Conservation (phyloP, 2,329 filamentous ascomycete genomes). For the Claviceps pazoutovae region DNA sequence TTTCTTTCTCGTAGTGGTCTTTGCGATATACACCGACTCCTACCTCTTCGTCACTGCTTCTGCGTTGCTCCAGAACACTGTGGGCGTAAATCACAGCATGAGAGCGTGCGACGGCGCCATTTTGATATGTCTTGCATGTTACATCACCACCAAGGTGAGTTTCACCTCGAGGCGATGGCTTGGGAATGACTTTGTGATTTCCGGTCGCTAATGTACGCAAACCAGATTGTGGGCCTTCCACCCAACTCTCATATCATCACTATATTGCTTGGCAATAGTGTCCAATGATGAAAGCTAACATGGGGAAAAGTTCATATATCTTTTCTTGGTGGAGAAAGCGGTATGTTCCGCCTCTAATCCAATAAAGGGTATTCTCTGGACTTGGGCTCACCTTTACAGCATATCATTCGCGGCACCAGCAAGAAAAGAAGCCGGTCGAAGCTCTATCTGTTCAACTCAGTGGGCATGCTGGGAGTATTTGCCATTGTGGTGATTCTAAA, state of each 20-base stretch:
- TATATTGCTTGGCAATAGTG: too few relatives aligned
- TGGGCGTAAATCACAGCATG: slow-evolving; percentile 38
- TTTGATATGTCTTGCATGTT: slow-evolving; percentile 45
- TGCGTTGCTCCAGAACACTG: slow-evolving; percentile 40
- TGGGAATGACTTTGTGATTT: background rate
- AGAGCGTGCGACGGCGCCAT: slow-evolving; percentile 43
- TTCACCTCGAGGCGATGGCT: background rate
- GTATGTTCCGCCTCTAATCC: slow-evolving; percentile 19
- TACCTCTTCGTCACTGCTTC: slow-evolving; percentile 45
- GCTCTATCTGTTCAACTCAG: slow-evolving; percentile 47
- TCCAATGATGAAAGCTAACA: background rate
- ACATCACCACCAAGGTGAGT: slow-evolving; percentile 47
- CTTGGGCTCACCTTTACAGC: slow-evolving; percentile 20
- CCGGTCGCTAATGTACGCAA: background rate
- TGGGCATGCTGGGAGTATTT: slow-evolving; percentile 38
- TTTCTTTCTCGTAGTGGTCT: slow-evolving; percentile 31
- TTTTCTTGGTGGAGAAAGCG: slow-evolving; percentile 51
- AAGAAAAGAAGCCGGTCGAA: slow-evolving; percentile 39
- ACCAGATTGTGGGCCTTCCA: slow-evolving; percentile 17
- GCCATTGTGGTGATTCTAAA: slow-evolving; percentile 38
- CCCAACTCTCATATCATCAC: background rate
- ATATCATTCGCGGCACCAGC: slow-evolving; percentile 41
- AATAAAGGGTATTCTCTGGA: background rate
- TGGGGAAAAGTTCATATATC: slow-evolving; percentile 38
- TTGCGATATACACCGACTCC: slow-evolving; percentile 46